Conservation (phyloP, 768 basidiomycete species). For the Podaxis sp. region DNA sequence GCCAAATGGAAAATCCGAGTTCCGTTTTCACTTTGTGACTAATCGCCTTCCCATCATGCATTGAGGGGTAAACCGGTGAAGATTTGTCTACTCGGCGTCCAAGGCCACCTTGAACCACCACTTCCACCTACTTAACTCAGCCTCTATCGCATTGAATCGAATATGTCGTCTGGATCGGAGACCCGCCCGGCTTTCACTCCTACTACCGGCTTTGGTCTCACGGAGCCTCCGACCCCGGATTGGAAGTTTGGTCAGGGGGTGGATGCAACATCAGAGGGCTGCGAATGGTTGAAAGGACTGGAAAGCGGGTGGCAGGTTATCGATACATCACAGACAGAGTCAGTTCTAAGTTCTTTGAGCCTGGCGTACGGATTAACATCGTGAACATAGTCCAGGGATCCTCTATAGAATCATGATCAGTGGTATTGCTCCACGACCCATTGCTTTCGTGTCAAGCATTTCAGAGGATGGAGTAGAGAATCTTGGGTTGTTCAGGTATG, state of each 20-base stretch:
- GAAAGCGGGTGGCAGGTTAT: constrained; percentile 38
- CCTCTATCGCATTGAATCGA: background rate
- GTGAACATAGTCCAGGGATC: constrained; percentile 15
- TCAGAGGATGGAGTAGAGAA: constrained; percentile 52
- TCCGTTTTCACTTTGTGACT: background rate
- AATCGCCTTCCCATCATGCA: background rate
- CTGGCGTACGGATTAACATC: background rate
- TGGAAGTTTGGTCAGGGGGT: constrained; percentile 37
- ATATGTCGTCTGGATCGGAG: constrained; percentile 3
- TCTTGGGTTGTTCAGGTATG: constrained; percentile 56
- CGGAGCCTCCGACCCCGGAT: constrained; percentile 34
- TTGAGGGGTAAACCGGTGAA: background rate
- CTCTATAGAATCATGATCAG: constrained; percentile 49
- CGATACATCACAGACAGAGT: constrained; percentile 31
- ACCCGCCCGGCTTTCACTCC: constrained; percentile 21
- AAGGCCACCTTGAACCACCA: background rate
- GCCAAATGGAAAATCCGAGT: background rate
- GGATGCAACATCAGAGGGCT: constrained; percentile 32
- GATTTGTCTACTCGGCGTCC: background rate
- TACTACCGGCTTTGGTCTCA: constrained; percentile 26
- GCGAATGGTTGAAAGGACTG: constrained; percentile 43
- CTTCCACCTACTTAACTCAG: background rate
- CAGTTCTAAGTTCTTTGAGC: background rate
- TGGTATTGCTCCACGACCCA: constrained; percentile 62
- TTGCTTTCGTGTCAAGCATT: constrained; percentile 68